A percentile compares a stretch with the other conserved stretches of the same genome.
These are phyloP conservation scores for Peronosclerospora sorghi DNA, from an alignment of 352 stramenopile genomes.

Conservation along the genomic window DNA sequence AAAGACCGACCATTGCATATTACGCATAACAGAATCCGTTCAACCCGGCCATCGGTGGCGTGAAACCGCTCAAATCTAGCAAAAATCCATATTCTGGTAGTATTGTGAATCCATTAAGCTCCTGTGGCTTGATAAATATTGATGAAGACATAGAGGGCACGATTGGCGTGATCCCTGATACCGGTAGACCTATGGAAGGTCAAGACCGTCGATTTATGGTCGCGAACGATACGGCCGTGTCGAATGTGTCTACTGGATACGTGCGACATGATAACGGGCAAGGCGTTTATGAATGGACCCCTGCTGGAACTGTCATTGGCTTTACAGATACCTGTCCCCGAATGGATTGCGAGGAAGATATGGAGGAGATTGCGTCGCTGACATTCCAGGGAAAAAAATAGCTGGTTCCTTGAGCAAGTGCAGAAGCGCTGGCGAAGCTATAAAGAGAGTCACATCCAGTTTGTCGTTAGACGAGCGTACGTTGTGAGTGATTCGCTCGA, in stretches of 20 bases:
- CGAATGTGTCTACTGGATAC: constrained; percentile 70
- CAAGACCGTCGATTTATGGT: constrained; percentile 31
- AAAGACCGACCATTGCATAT: constrained; percentile 61
- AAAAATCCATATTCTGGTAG: constrained; percentile 9
- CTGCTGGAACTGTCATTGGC: constrained; percentile 36
- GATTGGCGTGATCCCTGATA: constrained; percentile 9
- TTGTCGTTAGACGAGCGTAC: constrained; percentile 66
- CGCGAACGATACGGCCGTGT: constrained; percentile 55
- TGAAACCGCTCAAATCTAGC: constrained; percentile 11
- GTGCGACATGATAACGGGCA: constrained; percentile 58
- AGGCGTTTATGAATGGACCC: constrained; percentile 56
- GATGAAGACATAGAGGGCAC: constrained; percentile 36
- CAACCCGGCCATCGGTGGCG: constrained; percentile 27
- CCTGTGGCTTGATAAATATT: constrained; percentile 35
- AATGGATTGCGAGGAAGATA: constrained; percentile 66
- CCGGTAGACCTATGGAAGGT: background rate
- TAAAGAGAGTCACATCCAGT: constrained; percentile 80
- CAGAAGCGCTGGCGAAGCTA: constrained; percentile 67
- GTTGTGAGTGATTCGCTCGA: constrained; percentile 82
- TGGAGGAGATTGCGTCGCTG: constrained; percentile 77
- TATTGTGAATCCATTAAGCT: constrained; percentile 16
- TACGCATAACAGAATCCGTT: constrained; percentile 60
- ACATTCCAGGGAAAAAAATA: constrained; percentile 79
- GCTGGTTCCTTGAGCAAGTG: constrained; percentile 72
- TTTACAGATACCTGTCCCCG: constrained; percentile 32